Conservation (phyloP, 495 filamentous ascomycete genomes). For the Penicillium chermesinum region DNA sequence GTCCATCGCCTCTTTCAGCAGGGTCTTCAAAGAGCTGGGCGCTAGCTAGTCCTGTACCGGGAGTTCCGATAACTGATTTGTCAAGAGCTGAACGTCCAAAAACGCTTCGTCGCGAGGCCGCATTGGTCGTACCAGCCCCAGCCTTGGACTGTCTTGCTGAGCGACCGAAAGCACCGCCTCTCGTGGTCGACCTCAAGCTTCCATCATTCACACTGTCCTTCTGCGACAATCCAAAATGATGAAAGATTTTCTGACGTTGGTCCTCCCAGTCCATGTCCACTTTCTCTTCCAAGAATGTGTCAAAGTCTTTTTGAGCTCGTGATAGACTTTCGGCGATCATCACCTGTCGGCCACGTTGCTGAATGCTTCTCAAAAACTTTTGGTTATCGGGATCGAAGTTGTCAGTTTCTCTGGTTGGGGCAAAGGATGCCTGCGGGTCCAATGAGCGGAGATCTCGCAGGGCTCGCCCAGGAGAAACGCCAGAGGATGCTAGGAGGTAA, state of each 20-base stretch:
- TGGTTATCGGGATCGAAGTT: constrained; percentile 72
- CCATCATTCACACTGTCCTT: constrained; percentile 46
- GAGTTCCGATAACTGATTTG: constrained; percentile 78
- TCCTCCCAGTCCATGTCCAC: constrained; percentile 93
- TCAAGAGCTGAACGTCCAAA: constrained; percentile 70
- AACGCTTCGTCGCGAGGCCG: constrained; percentile 50
- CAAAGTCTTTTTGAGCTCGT: constrained; percentile 82
- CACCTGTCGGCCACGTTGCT: constrained; percentile 83
- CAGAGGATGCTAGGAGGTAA: constrained; percentile 86
- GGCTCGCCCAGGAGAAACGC: constrained; percentile 70
- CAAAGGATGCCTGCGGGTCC: constrained; percentile 41
- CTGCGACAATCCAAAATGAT: constrained; percentile 86
- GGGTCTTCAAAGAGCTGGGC: constrained; percentile 63
- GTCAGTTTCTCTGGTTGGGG: constrained; percentile 39
- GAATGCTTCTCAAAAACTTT: constrained; percentile 73
- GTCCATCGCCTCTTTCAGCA: constrained; percentile 45
- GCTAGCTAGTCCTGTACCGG: constrained; percentile 51
- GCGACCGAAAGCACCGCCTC: constrained; percentile 57
- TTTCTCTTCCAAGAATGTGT: constrained; percentile 87
- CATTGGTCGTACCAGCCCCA: constrained; percentile 22
- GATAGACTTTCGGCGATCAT: constrained; percentile 86
- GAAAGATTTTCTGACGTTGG: constrained; percentile 84
- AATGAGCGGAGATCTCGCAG: constrained; percentile 69
- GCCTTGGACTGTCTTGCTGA: constrained; percentile 42
- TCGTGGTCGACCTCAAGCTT: constrained; percentile 32